Conservation (phyloP, 139 green algal species). For the Zygnema circumcarinatum region DNA sequence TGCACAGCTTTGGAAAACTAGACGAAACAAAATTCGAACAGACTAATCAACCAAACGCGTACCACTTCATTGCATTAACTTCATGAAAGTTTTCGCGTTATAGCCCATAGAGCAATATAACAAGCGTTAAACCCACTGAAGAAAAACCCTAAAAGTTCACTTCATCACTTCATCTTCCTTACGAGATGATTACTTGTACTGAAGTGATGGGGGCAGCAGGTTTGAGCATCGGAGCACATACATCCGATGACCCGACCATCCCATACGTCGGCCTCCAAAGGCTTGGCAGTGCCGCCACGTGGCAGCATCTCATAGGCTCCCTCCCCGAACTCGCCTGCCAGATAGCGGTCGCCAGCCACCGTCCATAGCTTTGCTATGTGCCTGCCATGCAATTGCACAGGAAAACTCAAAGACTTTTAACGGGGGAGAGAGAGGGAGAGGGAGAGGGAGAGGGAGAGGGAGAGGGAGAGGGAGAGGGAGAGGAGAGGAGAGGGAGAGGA, state of each 20-base stretch:
- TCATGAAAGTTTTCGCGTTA: background rate
- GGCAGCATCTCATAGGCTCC: slow-evolving; percentile 23
- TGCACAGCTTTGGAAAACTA: background rate
- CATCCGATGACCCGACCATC: slow-evolving; percentile 32
- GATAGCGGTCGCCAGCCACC: background rate
- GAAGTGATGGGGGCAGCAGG: background rate
- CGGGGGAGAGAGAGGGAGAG: too few species aligned
- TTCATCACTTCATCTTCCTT: background rate
- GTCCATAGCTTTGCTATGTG: slow-evolving; percentile 22
- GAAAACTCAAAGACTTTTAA: too few species aligned
- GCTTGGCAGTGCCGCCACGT: background rate
- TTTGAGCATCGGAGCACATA: background rate
- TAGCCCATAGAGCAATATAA: background rate
- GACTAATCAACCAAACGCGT: too few species aligned
- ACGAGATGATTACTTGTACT: background rate
- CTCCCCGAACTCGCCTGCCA: background rate
- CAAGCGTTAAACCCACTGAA: background rate
- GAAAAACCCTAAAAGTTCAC: background rate
- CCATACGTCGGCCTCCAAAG: slow-evolving; percentile 18
- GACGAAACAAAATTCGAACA: slow-evolving; percentile 2
- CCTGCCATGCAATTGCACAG: background rate
- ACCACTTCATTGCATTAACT: background rate
- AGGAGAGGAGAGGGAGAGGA: background rate
- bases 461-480: background rate
- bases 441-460: background rate